A percentile compares a stretch with the other conserved stretches of the same genome.
These are phyloP conservation scores for Picocystis salinarum DNA, from an alignment of 139 green algal genomes.

Conservation along the genomic window DNA sequence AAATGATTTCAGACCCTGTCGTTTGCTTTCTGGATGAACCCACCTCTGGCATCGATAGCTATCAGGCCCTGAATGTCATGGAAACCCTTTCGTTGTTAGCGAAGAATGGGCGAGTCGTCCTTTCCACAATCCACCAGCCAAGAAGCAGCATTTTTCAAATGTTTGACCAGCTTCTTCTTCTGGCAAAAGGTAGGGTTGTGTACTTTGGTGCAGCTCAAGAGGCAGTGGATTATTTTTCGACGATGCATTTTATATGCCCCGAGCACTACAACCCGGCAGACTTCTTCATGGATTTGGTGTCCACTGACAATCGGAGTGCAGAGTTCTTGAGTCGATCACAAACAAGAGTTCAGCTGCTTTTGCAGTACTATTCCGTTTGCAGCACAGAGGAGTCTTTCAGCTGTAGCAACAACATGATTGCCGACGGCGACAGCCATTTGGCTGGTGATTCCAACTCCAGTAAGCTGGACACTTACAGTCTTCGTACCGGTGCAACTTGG, in stretches of 20 bases:
- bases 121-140: constrained; percentile 58
- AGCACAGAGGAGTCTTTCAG: no score
- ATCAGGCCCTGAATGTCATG: constrained; percentile 46
- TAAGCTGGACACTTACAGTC: no score
- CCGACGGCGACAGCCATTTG: no score
- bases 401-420: no score
- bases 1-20: constrained; percentile 40
- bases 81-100: constrained; percentile 17
- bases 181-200: constrained; percentile 20
- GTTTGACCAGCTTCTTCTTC: constrained; percentile 56
- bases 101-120: constrained; percentile 8
- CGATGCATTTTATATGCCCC: constrained; percentile 12
- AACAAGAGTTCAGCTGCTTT: not conserved
- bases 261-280: constrained; percentile 24
- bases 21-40: constrained; percentile 58
- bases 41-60: constrained; percentile 43
- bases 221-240: constrained; percentile 11
- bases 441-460: no score
- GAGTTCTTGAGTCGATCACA: not conserved
- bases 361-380: not conserved
- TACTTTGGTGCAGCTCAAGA: constrained; percentile 18
- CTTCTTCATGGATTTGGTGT: constrained; percentile 26
- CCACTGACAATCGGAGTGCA: constrained; percentile 11
- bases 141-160: constrained; percentile 48
- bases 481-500: constrained; percentile 2